phyloP scores from a whole-genome alignment of 345 rosid genomes.

The Tarenaya hassleriana region DNA sequence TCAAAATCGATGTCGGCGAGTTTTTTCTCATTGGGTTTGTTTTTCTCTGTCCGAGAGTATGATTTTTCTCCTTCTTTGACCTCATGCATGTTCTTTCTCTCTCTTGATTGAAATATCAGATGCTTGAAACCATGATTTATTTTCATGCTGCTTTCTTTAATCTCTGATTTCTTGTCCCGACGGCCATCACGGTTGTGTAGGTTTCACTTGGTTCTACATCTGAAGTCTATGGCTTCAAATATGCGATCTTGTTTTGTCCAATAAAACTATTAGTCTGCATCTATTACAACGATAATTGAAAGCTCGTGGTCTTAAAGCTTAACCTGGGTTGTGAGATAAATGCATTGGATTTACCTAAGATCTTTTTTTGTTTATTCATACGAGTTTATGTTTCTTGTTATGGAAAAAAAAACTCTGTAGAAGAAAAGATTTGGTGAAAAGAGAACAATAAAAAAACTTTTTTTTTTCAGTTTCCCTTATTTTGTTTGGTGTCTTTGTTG shows the following conservation, averaged over 20 bases:
- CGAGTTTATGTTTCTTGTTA: too few relatives aligned
- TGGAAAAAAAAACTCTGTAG: background rate
- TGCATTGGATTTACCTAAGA: too few relatives aligned
- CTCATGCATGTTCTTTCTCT: background rate
- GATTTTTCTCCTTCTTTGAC: background rate
- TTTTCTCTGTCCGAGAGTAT: background rate
- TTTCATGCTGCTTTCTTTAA: background rate
- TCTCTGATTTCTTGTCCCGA: background rate
- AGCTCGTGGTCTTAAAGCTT: too few relatives aligned
- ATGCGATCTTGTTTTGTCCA: too few relatives aligned
- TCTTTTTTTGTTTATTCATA: too few relatives aligned
- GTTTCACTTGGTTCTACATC: too few relatives aligned
- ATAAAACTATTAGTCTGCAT: too few relatives aligned
- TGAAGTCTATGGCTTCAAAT: too few relatives aligned
- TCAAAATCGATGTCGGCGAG: background rate
- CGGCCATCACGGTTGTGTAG: background rate
- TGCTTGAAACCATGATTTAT: background rate
- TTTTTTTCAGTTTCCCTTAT: background rate
- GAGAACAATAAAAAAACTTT: too few relatives aligned
- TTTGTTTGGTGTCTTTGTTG: constrained; percentile 8
- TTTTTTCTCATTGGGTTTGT: background rate
- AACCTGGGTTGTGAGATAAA: too few relatives aligned
- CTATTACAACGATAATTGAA: too few relatives aligned
- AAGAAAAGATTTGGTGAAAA: background rate
- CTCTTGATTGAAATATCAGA: too few relatives aligned